These are phyloP conservation scores for Phytomonas serpens DNA, from an alignment of 208 protist genomes.

Conservation along the genomic window DNA sequence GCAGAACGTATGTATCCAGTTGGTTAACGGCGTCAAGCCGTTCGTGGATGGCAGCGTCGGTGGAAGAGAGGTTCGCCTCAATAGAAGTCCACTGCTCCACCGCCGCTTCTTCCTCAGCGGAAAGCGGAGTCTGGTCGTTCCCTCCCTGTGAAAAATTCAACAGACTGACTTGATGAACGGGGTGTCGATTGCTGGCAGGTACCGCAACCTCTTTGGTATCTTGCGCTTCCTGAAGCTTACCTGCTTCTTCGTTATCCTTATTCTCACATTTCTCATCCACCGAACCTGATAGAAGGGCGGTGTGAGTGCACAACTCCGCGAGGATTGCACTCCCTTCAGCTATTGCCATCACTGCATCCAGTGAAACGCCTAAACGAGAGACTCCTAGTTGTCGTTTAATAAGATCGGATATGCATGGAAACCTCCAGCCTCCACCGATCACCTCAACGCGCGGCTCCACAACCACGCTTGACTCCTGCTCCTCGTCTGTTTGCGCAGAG, in stretches of 20 bases:
- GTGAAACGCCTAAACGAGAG: conserved; percentile 32
- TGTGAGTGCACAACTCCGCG: conserved; percentile 16
- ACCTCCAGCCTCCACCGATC: conserved; percentile 69
- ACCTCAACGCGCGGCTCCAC: conserved; percentile 42
- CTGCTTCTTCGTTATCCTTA: not conserved
- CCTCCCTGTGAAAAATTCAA: not conserved
- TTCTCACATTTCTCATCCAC: not conserved
- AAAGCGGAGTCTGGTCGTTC: conserved; percentile 12
- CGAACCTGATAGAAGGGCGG: not conserved
- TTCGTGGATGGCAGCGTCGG: conserved; percentile 36
- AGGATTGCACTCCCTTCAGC: conserved; percentile 63
- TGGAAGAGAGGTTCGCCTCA: conserved; percentile 26
- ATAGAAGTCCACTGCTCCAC: conserved; percentile 23
- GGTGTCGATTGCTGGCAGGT: not conserved
- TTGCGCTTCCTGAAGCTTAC: not conserved
- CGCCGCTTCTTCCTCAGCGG: conserved; percentile 14
- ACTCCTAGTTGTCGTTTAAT: conserved; percentile 38
- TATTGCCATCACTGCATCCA: conserved; percentile 55
- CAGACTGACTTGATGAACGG: conserved; percentile 30
- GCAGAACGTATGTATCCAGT: conserved; percentile 52
- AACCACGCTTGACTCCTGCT: not conserved
- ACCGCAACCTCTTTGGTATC: conserved; percentile 1
- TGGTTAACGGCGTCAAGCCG: conserved; percentile 45
- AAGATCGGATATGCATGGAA: conserved; percentile 28
- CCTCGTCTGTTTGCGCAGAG: conserved; percentile 2